Evolutionary conservation across 2,329 filamentous ascomycete genomes (phyloP), one percentile per base, ranked within the genome.

Genomic region (Alternaria angustiovoidea): DNA sequence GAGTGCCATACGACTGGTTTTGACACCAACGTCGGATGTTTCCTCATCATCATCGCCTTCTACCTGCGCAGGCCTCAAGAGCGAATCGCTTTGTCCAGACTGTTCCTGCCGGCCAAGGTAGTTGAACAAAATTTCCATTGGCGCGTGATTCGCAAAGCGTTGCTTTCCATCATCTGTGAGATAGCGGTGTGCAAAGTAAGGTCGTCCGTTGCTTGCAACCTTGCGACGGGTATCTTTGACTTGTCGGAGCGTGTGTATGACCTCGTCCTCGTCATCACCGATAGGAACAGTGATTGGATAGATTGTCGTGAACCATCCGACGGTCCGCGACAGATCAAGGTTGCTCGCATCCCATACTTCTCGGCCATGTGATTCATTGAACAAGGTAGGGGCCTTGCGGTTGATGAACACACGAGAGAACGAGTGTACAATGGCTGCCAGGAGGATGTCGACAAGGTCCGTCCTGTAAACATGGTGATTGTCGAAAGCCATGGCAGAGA

Each of bases 271-370:
- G 2, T 78, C 74, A 2, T 83, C 79, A 1, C 82, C 67, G 8
- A 80, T 78, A 3, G 84, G 75, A 2, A 80, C 77, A 28, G 66
- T 67, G 6, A 88, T 76, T 0, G 86, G 86, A 49, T 82, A 85
- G 12, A 88, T 75, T 0, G 85, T 82, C 2, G 86, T 87, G 63
- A 88, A 87, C 86, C 86, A 88, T 2, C 86, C 87, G 0, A 88
- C 85, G 0, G 86, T 88, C 52, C 86, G 79, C 5, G 83, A 82
- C 1, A 87, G 80, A 71, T 88, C 84, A 12, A 84, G 76, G 16
- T 70, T 73, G 57, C 82, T 81, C 0, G 74, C 70, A 26, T 81
- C 81, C 62, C 80, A 80, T n/a, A 65, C 77, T 51, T 79, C 77
- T 7, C 77, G 69, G 3, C 78, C 78, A 55, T 79, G 77, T 1